Base-by-base conservation (phyloP, 2,329 filamentous ascomycete species). In the Raffaelea albimanens region DNA sequence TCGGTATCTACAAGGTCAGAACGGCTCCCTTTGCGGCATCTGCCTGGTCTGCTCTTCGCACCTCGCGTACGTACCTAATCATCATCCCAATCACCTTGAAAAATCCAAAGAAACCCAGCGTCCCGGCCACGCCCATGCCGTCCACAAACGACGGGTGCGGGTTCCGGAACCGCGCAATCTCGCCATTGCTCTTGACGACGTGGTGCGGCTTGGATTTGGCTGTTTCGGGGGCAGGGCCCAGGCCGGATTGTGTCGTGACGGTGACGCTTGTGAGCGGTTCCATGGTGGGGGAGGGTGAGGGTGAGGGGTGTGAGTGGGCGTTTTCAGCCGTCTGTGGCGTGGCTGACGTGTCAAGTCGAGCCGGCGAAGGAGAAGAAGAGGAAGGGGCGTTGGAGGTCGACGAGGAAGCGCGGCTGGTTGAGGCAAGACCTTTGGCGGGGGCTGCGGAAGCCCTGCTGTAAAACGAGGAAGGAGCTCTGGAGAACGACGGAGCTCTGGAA, bases 181-280 rank as follows among this genome's bases (percentile, higher is more conserved):
- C 56, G 39, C 72, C 71, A 39, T 62, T 53, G 44, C 60, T 62
- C 39, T 62, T 56, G 49, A 68, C 61, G 44, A 75, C 58, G 50
- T 79, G 72, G 53, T 78, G 73, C 19, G 70, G 62, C 47, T 71
- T 70, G 20, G 61, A 55, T n/a, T 59, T 55, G 23, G 69, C 71
- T 25, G 70, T 67, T 2, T 69, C 63, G 8, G 70, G 67, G 22
- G 51, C 48, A 2, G 49, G 47, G 22, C 41, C 52, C n/a, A 53
- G 43, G 14, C 43, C 44, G 18, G 48, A 25, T 16, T 31, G 25
- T 7, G 23, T 46, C 4, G 25, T 31, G 19, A 54, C 52, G 4
- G 34, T 41, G 16, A 54, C 21, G 42, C 25, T 46, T 2, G 41
- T 34, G 13, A 47, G 20, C 29, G 47, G 33, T 33, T 54, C 46